Conservation (phyloP, 1,139 yeast genomes). For the Lodderomyces beijingensis region DNA sequence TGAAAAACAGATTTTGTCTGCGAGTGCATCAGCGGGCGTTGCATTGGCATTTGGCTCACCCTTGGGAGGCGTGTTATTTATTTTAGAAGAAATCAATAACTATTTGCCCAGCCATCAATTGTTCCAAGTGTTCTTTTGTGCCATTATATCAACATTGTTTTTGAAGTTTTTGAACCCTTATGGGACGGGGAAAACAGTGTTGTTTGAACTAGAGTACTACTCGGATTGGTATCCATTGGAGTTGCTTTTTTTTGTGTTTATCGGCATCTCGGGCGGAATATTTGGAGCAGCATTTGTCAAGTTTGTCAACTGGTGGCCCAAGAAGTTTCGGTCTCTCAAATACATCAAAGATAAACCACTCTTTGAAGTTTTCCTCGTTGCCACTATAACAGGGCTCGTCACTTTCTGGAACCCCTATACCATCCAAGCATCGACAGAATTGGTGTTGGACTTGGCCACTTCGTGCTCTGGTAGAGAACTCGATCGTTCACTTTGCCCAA, state of each 20-base stretch:
- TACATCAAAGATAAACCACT: conserved; percentile 37
- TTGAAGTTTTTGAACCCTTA: conserved; percentile 57
- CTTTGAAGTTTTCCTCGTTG: conserved; percentile 45
- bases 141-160: conserved; percentile 54
- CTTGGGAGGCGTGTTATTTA: conserved; percentile 63
- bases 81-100: conserved; percentile 62
- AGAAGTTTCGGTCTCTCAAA: conserved; percentile 30
- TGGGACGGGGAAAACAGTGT: conserved; percentile 59
- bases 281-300: conserved; percentile 55
- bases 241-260: conserved; percentile 41
- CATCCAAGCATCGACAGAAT: conserved; percentile 50
- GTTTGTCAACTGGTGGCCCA: conserved; percentile 50
- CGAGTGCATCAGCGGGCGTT: conserved; percentile 67
- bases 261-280: conserved; percentile 56
- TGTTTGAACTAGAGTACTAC: conserved; percentile 52
- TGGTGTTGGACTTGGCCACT: conserved; percentile 50
- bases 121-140: conserved; percentile 58
- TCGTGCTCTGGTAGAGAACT: conserved; percentile 34
- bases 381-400: conserved; percentile 45
- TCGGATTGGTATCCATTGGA: conserved; percentile 56
- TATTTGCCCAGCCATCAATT: conserved; percentile 56
- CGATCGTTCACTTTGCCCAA: conserved; percentile 42
- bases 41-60: conserved; percentile 71
- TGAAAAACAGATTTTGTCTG: conserved; percentile 56
- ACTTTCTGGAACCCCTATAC: conserved; percentile 54